These are phyloP conservation scores for Naganishia albida DNA, from an alignment of 1,284 basidiomycete species.

Conservation along the genomic window DNA sequence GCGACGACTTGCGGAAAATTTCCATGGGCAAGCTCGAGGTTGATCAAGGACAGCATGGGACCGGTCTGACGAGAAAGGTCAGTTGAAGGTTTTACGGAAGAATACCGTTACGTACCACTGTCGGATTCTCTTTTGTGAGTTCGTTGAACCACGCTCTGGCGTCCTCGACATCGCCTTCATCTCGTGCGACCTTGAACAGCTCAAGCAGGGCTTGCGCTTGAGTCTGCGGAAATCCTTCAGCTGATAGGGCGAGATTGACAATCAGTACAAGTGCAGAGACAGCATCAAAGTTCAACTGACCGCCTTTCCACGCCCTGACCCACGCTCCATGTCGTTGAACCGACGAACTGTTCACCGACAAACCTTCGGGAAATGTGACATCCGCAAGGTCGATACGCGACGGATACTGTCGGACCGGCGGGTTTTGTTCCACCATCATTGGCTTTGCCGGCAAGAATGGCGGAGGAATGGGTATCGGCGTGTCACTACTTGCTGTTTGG, in stretches of 20 bases:
- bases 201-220: conserved; percentile 41
- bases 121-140: conserved; percentile 47
- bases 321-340: conserved; percentile 25
- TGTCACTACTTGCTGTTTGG: conserved; percentile 10
- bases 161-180: conserved; percentile 50
- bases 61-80: conserved; percentile 38
- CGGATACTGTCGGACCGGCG: conserved; percentile 3
- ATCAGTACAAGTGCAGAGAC: neutral
- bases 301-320: conserved; percentile 27
- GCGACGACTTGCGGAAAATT: conserved; percentile 52
- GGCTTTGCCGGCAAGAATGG: conserved; percentile 11
- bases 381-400: conserved; percentile 10
- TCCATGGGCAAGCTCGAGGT: conserved; percentile 51
- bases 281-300: conserved; percentile 13
- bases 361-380: conserved; percentile 31
- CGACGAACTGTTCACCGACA: conserved; percentile 15
- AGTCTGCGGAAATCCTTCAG: conserved; percentile 18
- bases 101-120: conserved; percentile 42
- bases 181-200: conserved; percentile 54
- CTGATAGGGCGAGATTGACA: neutral
- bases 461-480: conserved; percentile 11
- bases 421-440: conserved; percentile 1
- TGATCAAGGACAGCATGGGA: conserved; percentile 50
- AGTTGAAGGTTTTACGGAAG: neutral
- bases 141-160: conserved; percentile 51